Evolutionary conservation across 768 basidiomycete genomes (phyloP).

Genomic region (Rickenella mellea): DNA sequence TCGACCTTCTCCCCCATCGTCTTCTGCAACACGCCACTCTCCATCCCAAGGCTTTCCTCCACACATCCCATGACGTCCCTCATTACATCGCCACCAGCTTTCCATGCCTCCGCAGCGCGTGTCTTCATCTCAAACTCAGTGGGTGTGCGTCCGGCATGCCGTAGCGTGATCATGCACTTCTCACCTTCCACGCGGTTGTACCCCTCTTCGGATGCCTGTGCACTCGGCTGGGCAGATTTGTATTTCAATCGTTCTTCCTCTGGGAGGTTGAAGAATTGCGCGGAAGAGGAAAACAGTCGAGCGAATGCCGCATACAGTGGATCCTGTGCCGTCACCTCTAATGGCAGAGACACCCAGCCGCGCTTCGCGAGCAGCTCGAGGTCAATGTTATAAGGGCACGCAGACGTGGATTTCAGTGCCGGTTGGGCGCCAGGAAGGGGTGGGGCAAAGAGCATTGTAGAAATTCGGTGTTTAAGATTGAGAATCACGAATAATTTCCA

Average conservation of each 20-base stretch:
- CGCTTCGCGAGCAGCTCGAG: background rate
- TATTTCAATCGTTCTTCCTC: conserved; percentile 1
- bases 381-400: background rate
- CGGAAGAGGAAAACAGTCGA: conserved; percentile 4
- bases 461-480: too few relatives aligned
- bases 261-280: conserved; percentile 5
- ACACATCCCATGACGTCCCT: conserved; percentile 6
- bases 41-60: conserved; percentile 6
- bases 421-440: background rate
- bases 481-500: too few relatives aligned
- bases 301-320: conserved; percentile 4
- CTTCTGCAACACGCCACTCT: conserved; percentile 1
- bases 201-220: conserved; percentile 11
- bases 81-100: conserved; percentile 6
- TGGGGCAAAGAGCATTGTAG: too few relatives aligned
- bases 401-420: background rate
- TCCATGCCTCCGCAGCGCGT: conserved; percentile 4
- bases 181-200: conserved; percentile 9
- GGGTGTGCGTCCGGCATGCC: conserved; percentile 4
- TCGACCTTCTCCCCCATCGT: conserved; percentile 4
- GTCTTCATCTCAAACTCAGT: conserved; percentile 1
- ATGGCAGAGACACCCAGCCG: conserved; percentile 2
- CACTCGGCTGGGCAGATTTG: background rate
- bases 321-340: background rate
- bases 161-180: conserved; percentile 10